Conservation (phyloP, 1,284 basidiomycete species). For the Cutaneotrichosporon sp. region DNA sequence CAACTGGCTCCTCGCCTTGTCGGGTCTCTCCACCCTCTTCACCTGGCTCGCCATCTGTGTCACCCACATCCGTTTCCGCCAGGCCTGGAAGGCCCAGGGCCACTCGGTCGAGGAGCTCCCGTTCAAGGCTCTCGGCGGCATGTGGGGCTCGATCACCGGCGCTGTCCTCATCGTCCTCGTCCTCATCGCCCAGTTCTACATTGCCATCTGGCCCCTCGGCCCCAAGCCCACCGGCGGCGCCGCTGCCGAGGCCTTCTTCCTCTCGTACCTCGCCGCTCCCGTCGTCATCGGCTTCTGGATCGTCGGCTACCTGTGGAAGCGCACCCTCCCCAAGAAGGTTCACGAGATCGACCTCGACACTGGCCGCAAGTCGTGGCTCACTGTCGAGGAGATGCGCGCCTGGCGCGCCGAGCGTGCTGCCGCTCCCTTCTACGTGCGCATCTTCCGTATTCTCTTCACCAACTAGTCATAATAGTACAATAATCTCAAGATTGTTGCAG, state of each 20-base stretch:
- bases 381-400: conserved; percentile 50
- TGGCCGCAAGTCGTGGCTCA: conserved; percentile 54
- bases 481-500: conserved; percentile 5
- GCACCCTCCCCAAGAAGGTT: conserved; percentile 41
- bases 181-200: conserved; percentile 51
- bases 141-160: conserved; percentile 56
- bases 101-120: conserved; percentile 56
- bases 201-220: conserved; percentile 28
- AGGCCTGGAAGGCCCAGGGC: conserved; percentile 52
- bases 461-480: conserved; percentile 8
- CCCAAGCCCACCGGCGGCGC: conserved; percentile 26
- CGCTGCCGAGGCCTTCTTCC: conserved; percentile 52
- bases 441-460: conserved; percentile 49
- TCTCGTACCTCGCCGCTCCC: conserved; percentile 53
- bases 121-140: conserved; percentile 53
- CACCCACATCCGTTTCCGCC: conserved; percentile 53
- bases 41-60: conserved; percentile 51
- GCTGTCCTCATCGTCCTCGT: conserved; percentile 47
- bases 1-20: conserved; percentile 58
- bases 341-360: conserved; percentile 55
- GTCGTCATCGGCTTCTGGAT: conserved; percentile 50
- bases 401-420: conserved; percentile 35
- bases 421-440: conserved; percentile 39
- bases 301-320: conserved; percentile 48
- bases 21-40: conserved; percentile 59